Conservation (phyloP, 495 filamentous ascomycete genomes). For the Penicillium diatomitis region DNA sequence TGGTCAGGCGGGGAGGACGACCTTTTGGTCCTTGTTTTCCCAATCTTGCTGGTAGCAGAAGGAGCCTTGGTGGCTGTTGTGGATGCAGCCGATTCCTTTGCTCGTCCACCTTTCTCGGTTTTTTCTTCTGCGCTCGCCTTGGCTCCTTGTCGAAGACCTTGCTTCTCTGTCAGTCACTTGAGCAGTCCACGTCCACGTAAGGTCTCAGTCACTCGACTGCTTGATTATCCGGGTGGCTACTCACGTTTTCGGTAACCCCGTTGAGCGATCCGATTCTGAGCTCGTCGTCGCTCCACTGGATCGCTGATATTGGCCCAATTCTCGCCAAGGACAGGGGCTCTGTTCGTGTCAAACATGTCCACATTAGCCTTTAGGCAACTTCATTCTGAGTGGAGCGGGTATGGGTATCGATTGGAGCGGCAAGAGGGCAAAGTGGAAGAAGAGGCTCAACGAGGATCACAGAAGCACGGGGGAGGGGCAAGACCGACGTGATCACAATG, state of each 20-base stretch:
- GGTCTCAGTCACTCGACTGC: background rate
- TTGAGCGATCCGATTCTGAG: constrained; percentile 4
- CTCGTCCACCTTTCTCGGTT: too few species aligned
- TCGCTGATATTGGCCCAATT: constrained; percentile 7
- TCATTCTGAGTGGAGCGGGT: background rate
- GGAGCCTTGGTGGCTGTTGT: too few species aligned
- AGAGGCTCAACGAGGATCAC: too few species aligned
- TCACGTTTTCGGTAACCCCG: constrained; percentile 2
- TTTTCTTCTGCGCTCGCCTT: too few species aligned
- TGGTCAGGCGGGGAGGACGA: too few species aligned
- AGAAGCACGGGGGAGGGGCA: background rate
- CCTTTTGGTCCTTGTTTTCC: too few species aligned
- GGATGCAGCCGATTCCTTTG: too few species aligned
- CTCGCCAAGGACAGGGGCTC: constrained; percentile 5
- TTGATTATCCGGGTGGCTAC: background rate
- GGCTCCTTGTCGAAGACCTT: background rate
- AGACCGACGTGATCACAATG: constrained; percentile 4
- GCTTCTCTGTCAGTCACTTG: background rate
- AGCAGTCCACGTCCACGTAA: background rate
- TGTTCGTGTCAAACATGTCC: background rate
- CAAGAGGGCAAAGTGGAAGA: too few species aligned
- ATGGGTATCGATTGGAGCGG: too few species aligned
- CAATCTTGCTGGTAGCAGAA: too few species aligned
- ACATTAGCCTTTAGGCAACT: constrained; percentile 3
- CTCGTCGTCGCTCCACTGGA: constrained; percentile 3